Evolutionary conservation across 2,329 filamentous ascomycete genomes (phyloP), one percentile per base, ranked within the genome.

Genomic region (Coleophoma crateriformis): DNA sequence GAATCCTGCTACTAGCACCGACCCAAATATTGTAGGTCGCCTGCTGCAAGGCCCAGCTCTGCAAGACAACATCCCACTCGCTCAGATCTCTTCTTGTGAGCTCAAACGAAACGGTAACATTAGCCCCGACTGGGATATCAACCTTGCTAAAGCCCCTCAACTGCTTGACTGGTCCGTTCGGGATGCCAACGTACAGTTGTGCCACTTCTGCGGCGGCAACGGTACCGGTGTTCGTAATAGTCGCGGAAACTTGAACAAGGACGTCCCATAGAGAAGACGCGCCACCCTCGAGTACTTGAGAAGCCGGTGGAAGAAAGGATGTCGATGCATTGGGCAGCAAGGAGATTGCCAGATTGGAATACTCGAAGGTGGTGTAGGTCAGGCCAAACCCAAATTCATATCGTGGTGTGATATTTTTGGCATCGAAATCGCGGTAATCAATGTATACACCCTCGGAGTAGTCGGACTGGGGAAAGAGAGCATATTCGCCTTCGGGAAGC

Each of bases 71-170:
- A 60, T 86, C 79, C 84, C 84, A 87, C 1, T 81, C 71, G 53
- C 81, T 83, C 48, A 87, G 60, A 56, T 87, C 84, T 44, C 82
- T 76, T 49, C 78, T 71, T 4, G 75, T 81, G 35, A 87, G 62
- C 33, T 74, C 67, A 55, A 87, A 78, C 0, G 56, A 65, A 7
- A 81, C 61, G 1, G 64, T 63, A 4, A 69, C 64, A 1, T 68
- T 71, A 56, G 77, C 64, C 0, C 75, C 73, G 0, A 76, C 70
- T 1, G 61, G 54, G 13, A 87, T 61, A 3, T 61, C 64, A 0
- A 79, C 72, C 61, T 84, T 85, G 27, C 75, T 73, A 53, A 86
- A 87, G 6, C 84, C 82, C 1, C 83, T 74, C 14, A 87, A 68
- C 61, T 86, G 81, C 44, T 75, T 71, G 0, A 77, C 70, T 0